Conservation (phyloP, 2,329 filamentous ascomycete genomes). For the Decorospora gaudefroyi region DNA sequence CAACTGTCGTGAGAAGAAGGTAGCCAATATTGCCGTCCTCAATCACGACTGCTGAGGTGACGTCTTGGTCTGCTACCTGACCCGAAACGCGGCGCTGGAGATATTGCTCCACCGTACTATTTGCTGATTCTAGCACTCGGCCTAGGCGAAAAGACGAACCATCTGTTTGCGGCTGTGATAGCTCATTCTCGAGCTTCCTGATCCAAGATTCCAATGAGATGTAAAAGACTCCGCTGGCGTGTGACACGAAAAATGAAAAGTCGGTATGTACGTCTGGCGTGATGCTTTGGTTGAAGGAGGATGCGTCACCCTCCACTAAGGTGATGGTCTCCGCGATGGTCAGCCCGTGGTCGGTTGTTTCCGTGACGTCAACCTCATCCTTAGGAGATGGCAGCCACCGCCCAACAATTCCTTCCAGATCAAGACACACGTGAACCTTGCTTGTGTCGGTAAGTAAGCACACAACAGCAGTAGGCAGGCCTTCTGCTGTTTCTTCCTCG, state of each 20-base stretch:
- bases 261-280: slow-evolving; percentile 60
- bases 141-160: slow-evolving; percentile 62
- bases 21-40: slow-evolving; percentile 63
- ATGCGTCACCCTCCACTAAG: slow-evolving; percentile 25
- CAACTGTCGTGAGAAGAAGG: slow-evolving; percentile 57
- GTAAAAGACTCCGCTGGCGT: slow-evolving; percentile 58
- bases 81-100: slow-evolving; percentile 45
- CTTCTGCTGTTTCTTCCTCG: slow-evolving; percentile 54
- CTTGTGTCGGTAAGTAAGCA: slow-evolving; percentile 61
- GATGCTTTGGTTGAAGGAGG: slow-evolving; percentile 58
- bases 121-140: slow-evolving; percentile 58
- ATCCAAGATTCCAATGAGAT: slow-evolving; percentile 63
- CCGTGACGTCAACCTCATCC: slow-evolving; percentile 25
- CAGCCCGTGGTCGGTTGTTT: slow-evolving; percentile 35
- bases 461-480: slow-evolving; percentile 61
- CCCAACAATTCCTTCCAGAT: slow-evolving; percentile 65
- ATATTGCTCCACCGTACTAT: slow-evolving; percentile 55
- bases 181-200: slow-evolving; percentile 60
- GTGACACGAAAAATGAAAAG: slow-evolving; percentile 64
- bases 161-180: slow-evolving; percentile 56
- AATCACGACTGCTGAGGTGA: slow-evolving; percentile 58
- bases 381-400: slow-evolving; percentile 62
- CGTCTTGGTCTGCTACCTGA: slow-evolving; percentile 33
- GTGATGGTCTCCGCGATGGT: slow-evolving; percentile 51
- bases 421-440: slow-evolving; percentile 63